Evolutionary conservation across 805 yeast species (phyloP).

Genomic region (Nematodospora valgi): DNA sequence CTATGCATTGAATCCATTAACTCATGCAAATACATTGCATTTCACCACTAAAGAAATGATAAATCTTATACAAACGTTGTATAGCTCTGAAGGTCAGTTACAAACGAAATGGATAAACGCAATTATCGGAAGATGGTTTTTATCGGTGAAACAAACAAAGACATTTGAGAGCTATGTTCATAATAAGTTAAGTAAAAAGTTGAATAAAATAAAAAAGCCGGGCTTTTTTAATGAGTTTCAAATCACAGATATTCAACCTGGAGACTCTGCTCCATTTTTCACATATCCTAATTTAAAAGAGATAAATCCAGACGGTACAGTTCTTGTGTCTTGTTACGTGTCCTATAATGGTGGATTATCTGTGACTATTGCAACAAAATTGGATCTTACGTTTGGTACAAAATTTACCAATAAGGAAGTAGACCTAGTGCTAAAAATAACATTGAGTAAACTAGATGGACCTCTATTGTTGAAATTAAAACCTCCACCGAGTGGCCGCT

Average conservation of each 20-base stretch:
- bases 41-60: constrained; percentile 69
- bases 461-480: constrained; percentile 66
- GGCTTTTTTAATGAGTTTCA: constrained; percentile 82
- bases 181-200: constrained; percentile 61
- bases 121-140: constrained; percentile 73
- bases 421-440: constrained; percentile 66
- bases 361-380: constrained; percentile 76
- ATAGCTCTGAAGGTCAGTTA: constrained; percentile 79
- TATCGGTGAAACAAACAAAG: constrained; percentile 72
- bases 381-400: constrained; percentile 69
- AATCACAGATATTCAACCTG: constrained; percentile 69
- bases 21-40: constrained; percentile 71
- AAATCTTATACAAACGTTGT: constrained; percentile 68
- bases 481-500: constrained; percentile 85
- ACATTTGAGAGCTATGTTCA: constrained; percentile 56
- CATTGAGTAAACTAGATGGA: constrained; percentile 68
- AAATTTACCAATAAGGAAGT: constrained; percentile 70
- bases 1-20: constrained; percentile 40
- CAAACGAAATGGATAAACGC: constrained; percentile 93
- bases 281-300: constrained; percentile 68
- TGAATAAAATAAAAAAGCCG: constrained; percentile 79
- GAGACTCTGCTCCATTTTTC: constrained; percentile 75
- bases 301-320: constrained; percentile 76
- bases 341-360: constrained; percentile 74
- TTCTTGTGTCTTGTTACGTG: constrained; percentile 58